phyloP scores from a whole-genome alignment of 2,329 filamentous ascomycete species.

The Aspergillus costaricaensis region DNA sequence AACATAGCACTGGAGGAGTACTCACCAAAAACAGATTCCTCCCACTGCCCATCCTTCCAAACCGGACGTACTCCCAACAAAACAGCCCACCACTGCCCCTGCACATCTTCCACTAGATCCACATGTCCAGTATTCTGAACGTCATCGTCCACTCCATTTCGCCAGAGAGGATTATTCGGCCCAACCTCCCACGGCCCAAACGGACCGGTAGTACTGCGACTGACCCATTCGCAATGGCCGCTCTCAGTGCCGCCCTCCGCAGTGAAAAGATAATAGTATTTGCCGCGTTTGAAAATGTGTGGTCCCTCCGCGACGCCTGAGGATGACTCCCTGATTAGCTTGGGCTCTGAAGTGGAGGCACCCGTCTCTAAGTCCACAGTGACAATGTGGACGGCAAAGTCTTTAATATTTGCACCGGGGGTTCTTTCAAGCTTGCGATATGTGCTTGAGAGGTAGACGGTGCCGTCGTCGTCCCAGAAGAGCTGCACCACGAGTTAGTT shows the following conservation, averaged over 20 bases:
- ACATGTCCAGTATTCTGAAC: constrained; percentile 55
- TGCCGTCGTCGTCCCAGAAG: constrained; percentile 55
- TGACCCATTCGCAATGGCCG: constrained; percentile 62
- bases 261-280: constrained; percentile 56
- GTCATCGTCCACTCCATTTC: constrained; percentile 50
- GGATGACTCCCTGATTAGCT: constrained; percentile 48
- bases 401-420: constrained; percentile 46
- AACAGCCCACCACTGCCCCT: constrained; percentile 53
- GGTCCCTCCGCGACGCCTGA: constrained; percentile 55
- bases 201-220: constrained; percentile 52
- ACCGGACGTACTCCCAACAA: constrained; percentile 50
- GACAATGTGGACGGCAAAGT: constrained; percentile 51
- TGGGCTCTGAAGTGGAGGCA: constrained; percentile 33
- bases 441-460: constrained; percentile 52
- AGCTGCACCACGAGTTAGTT: constrained; percentile 31
- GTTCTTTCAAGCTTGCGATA: constrained; percentile 41
- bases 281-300: constrained; percentile 55
- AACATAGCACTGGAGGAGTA: neutral
- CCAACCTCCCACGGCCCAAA: constrained; percentile 66
- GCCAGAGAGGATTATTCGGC: constrained; percentile 60
- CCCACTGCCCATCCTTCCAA: constrained; percentile 29
- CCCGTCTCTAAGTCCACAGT: constrained; percentile 37
- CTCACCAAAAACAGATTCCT: constrained; percentile 48
- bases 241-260: constrained; percentile 61
- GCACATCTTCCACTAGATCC: constrained; percentile 50